These are phyloP conservation scores for Chalciporus pseudorubinellus DNA, from an alignment of 768 basidiomycete species.

Conservation along the genomic window DNA sequence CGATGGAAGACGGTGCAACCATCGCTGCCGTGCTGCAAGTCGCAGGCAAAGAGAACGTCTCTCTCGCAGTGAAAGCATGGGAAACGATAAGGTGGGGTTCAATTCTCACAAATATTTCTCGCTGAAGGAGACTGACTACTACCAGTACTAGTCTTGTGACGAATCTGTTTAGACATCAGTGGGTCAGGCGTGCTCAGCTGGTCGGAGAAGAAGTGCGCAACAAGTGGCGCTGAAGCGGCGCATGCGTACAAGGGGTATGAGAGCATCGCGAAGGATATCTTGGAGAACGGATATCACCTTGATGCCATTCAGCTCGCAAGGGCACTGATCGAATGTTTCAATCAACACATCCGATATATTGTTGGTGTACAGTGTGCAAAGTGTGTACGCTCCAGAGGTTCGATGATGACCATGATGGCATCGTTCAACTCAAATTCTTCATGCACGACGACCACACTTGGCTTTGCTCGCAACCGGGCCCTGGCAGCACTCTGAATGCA, in stretches of 20 bases:
- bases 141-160: not conserved
- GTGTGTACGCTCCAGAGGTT: too few species aligned
- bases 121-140: not conserved
- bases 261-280: constrained; percentile 1
- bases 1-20: constrained; percentile 38
- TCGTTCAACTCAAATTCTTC: too few species aligned
- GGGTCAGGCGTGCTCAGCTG: constrained; percentile 12
- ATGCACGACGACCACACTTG: too few species aligned
- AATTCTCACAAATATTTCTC: not conserved
- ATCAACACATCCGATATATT: too few species aligned
- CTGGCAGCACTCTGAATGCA: too few species aligned
- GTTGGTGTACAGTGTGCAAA: not conserved
- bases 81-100: not conserved
- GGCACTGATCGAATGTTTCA: too few species aligned
- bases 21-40: constrained; percentile 31
- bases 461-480: too few species aligned
- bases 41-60: constrained; percentile 1
- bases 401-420: too few species aligned
- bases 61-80: not conserved
- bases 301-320: too few species aligned
- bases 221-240: constrained; percentile 20
- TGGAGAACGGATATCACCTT: constrained; percentile 17
- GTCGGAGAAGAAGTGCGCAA: constrained; percentile 14
- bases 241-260: constrained; percentile 16
- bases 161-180: constrained; percentile 14